Evolutionary conservation across 257 asterid genomes (phyloP).

Genomic region (Vinca minor): DNA sequence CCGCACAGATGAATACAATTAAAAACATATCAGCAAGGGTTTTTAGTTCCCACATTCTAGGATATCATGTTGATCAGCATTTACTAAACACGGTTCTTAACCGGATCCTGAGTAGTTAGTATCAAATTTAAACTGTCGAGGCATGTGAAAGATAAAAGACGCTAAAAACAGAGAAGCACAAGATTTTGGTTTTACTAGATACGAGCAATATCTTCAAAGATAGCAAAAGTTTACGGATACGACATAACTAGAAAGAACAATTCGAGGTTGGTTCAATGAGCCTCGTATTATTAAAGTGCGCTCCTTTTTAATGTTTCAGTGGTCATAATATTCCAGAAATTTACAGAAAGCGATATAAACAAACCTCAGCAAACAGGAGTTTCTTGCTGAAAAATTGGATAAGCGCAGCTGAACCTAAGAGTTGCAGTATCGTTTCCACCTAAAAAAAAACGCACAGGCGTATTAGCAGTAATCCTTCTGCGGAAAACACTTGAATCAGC

Average conservation of each 20-base stretch:
- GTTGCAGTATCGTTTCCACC: conserved; percentile 85
- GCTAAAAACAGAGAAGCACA: no score
- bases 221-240: background rate
- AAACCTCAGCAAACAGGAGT: conserved; percentile 83
- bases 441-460: conserved; percentile 22
- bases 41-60: no score
- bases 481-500: background rate
- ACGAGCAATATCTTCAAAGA: background rate
- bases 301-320: no score
- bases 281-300: no score
- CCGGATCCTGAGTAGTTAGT: no score
- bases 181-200: no score
- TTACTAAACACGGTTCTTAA: no score
- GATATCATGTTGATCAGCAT: no score
- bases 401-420: conserved; percentile 79
- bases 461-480: conserved; percentile 13
- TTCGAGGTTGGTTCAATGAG: background rate
- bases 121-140: no score
- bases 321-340: conserved; percentile 3
- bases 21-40: no score
- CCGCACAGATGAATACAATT: no score
- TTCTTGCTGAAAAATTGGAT: conserved; percentile 80
- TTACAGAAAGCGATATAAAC: conserved; percentile 7
- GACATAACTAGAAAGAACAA: background rate
- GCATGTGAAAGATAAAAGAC: no score